Evolutionary conservation across 106 monocot species (phyloP).

Genomic region (Phalaenopsis equestris): DNA sequence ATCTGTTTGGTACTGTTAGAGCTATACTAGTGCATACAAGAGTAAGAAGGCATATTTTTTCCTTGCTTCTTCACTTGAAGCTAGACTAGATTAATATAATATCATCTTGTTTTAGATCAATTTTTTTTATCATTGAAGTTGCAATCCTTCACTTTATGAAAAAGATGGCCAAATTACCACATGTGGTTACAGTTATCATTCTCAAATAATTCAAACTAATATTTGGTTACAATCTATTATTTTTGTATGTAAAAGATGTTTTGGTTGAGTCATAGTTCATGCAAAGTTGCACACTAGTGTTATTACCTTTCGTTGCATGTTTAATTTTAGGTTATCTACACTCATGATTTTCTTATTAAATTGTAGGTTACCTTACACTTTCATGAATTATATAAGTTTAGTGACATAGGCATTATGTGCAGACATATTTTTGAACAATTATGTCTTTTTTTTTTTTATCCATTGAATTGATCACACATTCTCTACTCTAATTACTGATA

Average conservation of each 20-base stretch:
- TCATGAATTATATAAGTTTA: slow-evolving; percentile 3
- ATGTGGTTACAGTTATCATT: too few species aligned
- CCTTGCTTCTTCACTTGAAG: background rate
- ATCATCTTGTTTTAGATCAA: background rate
- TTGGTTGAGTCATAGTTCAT: background rate
- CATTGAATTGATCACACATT: background rate
- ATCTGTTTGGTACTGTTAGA: background rate
- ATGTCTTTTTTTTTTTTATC: background rate
- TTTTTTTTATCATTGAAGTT: too few species aligned
- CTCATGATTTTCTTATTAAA: background rate
- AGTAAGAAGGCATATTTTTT: background rate
- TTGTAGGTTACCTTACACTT: background rate
- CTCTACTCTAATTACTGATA: slow-evolving; percentile 15
- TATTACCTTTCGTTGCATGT: background rate
- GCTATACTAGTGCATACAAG: background rate
- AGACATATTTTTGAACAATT: background rate
- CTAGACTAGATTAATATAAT: background rate
- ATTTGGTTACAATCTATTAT: background rate
- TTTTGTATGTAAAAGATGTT: background rate
- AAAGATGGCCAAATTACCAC: too few species aligned
- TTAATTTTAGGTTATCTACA: background rate
- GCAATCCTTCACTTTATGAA: too few species aligned
- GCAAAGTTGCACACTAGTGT: background rate
- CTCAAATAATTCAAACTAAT: too few species aligned
- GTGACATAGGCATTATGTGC: background rate